Evolutionary conservation across 2,329 filamentous ascomycete genomes (phyloP).

Genomic region (Apiospora saccharicola): DNA sequence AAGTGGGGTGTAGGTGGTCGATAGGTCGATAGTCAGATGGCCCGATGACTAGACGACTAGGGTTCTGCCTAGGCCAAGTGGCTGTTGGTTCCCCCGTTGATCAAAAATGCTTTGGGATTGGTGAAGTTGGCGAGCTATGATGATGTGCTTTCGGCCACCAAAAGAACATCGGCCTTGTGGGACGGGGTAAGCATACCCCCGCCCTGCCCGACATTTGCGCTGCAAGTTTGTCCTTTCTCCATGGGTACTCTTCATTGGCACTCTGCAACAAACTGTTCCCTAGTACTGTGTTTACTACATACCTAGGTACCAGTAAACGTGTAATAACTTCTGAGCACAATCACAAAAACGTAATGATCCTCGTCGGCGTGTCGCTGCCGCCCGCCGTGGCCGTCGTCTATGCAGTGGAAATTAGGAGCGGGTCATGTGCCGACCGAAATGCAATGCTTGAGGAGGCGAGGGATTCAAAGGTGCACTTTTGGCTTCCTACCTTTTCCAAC

Average conservation of each 20-base stretch:
- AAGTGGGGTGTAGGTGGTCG: slow-evolving; percentile 3
- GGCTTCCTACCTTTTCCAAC: neutral
- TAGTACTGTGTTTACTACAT: neutral
- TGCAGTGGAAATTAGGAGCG: slow-evolving; percentile 13
- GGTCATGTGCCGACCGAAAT: neutral
- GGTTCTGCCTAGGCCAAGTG: neutral
- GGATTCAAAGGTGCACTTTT: neutral
- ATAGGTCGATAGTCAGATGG: neutral
- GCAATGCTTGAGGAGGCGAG: neutral
- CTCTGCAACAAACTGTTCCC: neutral
- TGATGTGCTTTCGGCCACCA: neutral
- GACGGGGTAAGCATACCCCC: neutral
- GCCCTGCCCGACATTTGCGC: neutral
- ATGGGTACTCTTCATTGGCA: neutral
- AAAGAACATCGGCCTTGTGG: neutral
- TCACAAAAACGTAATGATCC: neutral
- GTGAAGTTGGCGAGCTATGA: neutral
- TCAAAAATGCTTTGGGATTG: neutral
- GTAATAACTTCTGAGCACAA: neutral
- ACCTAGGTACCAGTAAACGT: neutral
- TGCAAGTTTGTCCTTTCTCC: neutral
- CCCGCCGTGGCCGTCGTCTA: neutral
- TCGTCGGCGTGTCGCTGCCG: neutral
- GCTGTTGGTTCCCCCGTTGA: neutral
- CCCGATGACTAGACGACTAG: neutral